Base-by-base conservation (phyloP, 2,329 filamentous ascomycete genomes). In the Graphiopsis chlorocephala region DNA sequence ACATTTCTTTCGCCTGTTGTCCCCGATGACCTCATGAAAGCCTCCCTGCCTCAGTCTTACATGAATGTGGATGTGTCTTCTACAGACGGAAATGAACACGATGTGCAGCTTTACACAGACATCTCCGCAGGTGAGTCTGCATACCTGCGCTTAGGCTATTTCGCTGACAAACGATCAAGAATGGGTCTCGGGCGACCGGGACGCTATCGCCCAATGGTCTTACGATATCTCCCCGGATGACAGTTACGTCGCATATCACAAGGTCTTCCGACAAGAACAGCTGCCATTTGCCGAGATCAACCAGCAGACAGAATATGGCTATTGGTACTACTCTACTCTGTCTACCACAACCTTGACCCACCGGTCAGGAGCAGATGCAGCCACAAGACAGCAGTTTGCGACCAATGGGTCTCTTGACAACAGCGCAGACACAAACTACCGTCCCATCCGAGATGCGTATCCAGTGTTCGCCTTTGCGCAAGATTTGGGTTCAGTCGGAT, bases 1-100 rank as follows among this genome's bases (percentile, higher is more conserved):
- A 90, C 85, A 0, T 92, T 92, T 71, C 74, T 91, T 55, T 90
- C 88, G 0, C 88, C 89, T 0, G 81, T 92, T n/a, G 88, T 84
- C 17, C 86, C 89, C 0, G 78, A 85, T 38, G 89, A 92, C 70
- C 74, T 89, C 14, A 82, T 82, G 66, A 80, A 88, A 25, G 89
- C 91, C 73, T 91, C 89, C 4, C 78, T 91, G 42, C 80, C 86
- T 15, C 90, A 90, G 68, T 89, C 89, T 1, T 92, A 92, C 75
- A 78, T 92, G 61, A 78, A 89, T 31, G 84, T 90, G 20, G 82
- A 82, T 8, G 86, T 90, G 10, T 76, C 76, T 42, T 88, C 89
- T 0, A 72, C 85, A 1, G 90, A 92, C 75, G 88, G 87, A 7
- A 73, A 73, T 3, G 70, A 79, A 0, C 90, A 92, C 73, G 78